Evolutionary conservation across 768 basidiomycete species (phyloP), one percentile per base, ranked within the genome.

Genomic region (Tubosaeta sp.): DNA sequence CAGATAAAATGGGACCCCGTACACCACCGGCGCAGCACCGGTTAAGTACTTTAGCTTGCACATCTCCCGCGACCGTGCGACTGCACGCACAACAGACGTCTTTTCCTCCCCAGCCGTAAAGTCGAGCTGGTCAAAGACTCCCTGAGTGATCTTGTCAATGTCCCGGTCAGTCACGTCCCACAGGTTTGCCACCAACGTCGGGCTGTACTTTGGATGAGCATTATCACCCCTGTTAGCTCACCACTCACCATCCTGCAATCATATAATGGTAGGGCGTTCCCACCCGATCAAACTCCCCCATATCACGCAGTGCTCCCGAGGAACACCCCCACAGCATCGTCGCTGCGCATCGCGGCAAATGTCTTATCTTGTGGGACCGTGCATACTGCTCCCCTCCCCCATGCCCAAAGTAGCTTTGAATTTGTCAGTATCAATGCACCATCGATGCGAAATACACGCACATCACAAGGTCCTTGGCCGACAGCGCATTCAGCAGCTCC

Each of bases 241-340:
- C 14, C 46, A 79, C 94, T 64, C 63, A 97, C 95, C 95, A 95
- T 63, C 95, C 97, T 38, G 87, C 91, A n/a, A 97, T 65, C 88
- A 97, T 91, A 67, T 99, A 99, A 59, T 92, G 86, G 67, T 90
- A 85, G 1, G 97, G 92, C 13, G 92, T 97, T 17, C 97, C 97
- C 13, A 82, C 79, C 10, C 91, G 78, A 63, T 98, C 97, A 61
- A 94, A 95, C 58, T 97, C 92, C 4, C 97, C 97, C 83, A 91
- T 91, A 44, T 95, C 91, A 50, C 80, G 78, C 56, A 99, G 68
- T 1, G 81, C 72, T 10, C 95, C 97, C 0, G 95, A 97, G 0
- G 97, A 99, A 74, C 97, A 99, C 1, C 97, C 97, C 97, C 95
- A 99, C 4, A 99, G 79, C 91, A 98, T 94, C 1, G 90, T 88